Evolutionary conservation across 306 rosid species (phyloP).

Genomic region (Rosa lucieae): DNA sequence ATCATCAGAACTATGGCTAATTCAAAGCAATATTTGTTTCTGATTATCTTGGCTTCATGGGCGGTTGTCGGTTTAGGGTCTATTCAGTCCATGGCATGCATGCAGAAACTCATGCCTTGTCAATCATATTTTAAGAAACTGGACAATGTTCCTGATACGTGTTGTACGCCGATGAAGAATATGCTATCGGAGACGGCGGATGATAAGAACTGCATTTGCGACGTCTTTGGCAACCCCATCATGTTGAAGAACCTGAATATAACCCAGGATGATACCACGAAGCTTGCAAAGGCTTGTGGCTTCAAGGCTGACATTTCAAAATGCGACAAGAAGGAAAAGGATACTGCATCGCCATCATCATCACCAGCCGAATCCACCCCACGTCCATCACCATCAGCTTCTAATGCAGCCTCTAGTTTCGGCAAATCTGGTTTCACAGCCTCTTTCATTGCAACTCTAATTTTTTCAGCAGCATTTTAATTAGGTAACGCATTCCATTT

Average conservation of each 20-base stretch:
- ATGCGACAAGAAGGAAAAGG: conserved; percentile 34
- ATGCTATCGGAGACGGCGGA: neutral
- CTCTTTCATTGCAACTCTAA: conserved; percentile 16
- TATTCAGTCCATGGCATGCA: conserved; percentile 30
- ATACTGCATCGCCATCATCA: neutral
- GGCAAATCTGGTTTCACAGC: conserved; percentile 28
- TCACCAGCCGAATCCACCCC: neutral
- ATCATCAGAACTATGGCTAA: neutral
- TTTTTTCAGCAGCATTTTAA: neutral
- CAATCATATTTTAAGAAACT: conserved; percentile 30
- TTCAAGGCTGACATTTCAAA: conserved; percentile 19
- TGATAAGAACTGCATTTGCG: conserved; percentile 43
- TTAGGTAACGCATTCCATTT: neutral
- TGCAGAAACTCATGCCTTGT: conserved; percentile 55
- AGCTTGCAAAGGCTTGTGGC: conserved; percentile 53
- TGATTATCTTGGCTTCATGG: neutral
- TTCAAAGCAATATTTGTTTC: neutral
- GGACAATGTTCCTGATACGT: conserved; percentile 20
- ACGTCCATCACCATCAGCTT: conserved; percentile 4
- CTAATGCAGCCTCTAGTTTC: conserved; percentile 13
- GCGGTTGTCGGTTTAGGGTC: conserved; percentile 4
- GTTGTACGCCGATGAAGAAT: conserved; percentile 46
- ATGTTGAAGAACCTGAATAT: conserved; percentile 16
- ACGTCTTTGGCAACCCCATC: conserved; percentile 20
- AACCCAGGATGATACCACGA: conserved; percentile 35